Base-by-base conservation (phyloP, 202 grass and related monocot species). In the Saccharum hybrid region DNA sequence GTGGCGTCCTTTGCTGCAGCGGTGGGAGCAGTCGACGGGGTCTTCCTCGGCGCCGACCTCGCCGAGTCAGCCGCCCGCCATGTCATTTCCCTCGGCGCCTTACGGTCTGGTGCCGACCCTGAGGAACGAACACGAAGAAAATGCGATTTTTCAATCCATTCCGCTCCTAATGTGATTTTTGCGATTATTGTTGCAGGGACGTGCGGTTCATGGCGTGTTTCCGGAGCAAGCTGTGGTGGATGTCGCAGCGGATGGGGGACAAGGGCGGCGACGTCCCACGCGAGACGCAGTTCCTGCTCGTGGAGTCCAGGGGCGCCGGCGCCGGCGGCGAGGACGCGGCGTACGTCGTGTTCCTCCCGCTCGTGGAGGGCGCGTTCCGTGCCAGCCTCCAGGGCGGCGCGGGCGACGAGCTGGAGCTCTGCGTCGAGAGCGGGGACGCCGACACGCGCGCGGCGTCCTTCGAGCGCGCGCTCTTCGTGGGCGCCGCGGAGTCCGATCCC, bases 151-250 rank as follows among this genome's bases (percentile, higher is more conserved):
- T 39, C 23, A 0, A 16, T 8, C 34, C 8, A 57, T 0, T 67
- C 5, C 7, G 0, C 19, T n/a, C 52, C 5, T 66, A 52, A 68
- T 70, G 11, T 48, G 43, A 46, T 13, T 4, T n/a, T 11, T 4
- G 21, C 48, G 46, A 30, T 36, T 33, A 15, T 51, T 14, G 48
- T 14, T 14, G 39, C 87, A 98, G 92, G 41, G 87, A 70, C 11
- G 81, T 88, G 37, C 89, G 92, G 51, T 98, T 95, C 81, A 45
- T 98, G 76, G 89, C 96, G 31, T 93, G 90, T 81, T 98, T 98
- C 80, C 87, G 95, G 34, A 90, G 90, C 90, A 98, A 98, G 86
- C 86, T 98, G n/a, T 98, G 95, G 95, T 98, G 95, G 95, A 94
- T 98, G 92, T 59, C 95, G 41, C 95, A 98, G 86, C 89, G 85